Evolutionary conservation across 495 filamentous ascomycete species (phyloP), one percentile per base, ranked within the genome.

Genomic region (Neurospora pannonica): DNA sequence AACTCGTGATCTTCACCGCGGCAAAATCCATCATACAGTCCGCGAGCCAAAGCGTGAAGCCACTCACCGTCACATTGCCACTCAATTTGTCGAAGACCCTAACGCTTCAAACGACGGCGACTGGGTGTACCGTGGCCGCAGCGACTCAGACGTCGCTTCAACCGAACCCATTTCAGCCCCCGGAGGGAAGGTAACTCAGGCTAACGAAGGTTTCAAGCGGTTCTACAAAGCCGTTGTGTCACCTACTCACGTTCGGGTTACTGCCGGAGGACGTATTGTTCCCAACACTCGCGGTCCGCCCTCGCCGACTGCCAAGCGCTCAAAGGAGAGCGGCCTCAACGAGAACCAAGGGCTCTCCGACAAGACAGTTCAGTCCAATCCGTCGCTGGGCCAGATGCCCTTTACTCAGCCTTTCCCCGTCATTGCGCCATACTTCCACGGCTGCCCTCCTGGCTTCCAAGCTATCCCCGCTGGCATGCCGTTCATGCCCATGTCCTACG

Each of bases 181-280:
- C 10, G 78, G 81, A 40, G 85, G 82, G 17, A 74, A 81, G 34
- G 77, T 76, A 3, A 82, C 85, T 10, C 87, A 89, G 77, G 79
- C 84, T 70, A 82, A 79, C 9, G 87, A 88, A 76, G 87, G 87
- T 36, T 89, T 89, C 75, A 84, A 86, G 78, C 81, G 83, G 54
- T 89, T 89, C 77, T 88, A 85, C 79, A 84, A 86, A 73, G 87
- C 84, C 8, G 87, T 89, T 15, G 84, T 86, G 31, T 88, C 88
- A 40, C 85, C 87, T 62, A 85, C 86, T 40, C 85, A 88, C 76
- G 83, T 88, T 72, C 82, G 87, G 31, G 86, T 88, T 69, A 88
- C 87, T n/a, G 86, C 87, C 72, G 84, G 86, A 72, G 85, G 87
- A 46, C 81, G 84, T 54, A 88, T 89, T 76, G 87, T 89, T 5